These are phyloP conservation scores for Protomyces inundatus DNA, from an alignment of 1,139 yeast species.

Conservation along the genomic window DNA sequence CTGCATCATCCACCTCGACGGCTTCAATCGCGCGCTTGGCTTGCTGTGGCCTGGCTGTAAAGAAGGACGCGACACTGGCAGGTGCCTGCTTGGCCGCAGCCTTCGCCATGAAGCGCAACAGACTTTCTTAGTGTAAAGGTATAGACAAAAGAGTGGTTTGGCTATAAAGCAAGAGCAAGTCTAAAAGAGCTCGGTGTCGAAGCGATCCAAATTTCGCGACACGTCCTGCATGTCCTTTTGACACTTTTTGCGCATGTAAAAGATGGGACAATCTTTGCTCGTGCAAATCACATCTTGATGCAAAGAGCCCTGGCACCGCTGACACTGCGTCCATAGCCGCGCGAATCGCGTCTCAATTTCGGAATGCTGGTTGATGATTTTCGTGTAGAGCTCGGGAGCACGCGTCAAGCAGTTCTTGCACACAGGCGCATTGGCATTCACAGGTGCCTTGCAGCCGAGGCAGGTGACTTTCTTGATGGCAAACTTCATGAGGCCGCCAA, in stretches of 20 bases:
- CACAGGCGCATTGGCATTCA: constrained; percentile 65
- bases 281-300: constrained; percentile 95
- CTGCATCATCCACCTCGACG: not conserved
- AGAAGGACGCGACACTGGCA: not conserved
- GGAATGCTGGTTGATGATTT: constrained; percentile 73
- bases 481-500: constrained; percentile 83
- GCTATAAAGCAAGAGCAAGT: no score
- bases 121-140: not conserved
- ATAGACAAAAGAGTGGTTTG: no score
- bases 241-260: constrained; percentile 89
- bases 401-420: constrained; percentile 72
- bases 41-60: not conserved
- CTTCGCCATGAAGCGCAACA: not conserved
- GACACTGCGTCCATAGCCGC: constrained; percentile 96
- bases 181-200: constrained; percentile 6
- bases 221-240: constrained; percentile 25
- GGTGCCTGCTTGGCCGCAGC: not conserved
- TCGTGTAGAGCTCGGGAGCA: constrained; percentile 73
- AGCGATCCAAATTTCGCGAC: constrained; percentile 16
- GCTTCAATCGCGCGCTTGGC: not conserved
- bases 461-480: constrained; percentile 86
- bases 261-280: constrained; percentile 93
- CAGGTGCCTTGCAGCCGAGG: constrained; percentile 79
- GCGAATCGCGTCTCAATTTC: constrained; percentile 77
- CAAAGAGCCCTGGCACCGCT: constrained; percentile 90